Evolutionary conservation across 495 filamentous ascomycete species (phyloP), one percentile per base, ranked within the genome.

Genomic region (Usnea hakonensis): DNA sequence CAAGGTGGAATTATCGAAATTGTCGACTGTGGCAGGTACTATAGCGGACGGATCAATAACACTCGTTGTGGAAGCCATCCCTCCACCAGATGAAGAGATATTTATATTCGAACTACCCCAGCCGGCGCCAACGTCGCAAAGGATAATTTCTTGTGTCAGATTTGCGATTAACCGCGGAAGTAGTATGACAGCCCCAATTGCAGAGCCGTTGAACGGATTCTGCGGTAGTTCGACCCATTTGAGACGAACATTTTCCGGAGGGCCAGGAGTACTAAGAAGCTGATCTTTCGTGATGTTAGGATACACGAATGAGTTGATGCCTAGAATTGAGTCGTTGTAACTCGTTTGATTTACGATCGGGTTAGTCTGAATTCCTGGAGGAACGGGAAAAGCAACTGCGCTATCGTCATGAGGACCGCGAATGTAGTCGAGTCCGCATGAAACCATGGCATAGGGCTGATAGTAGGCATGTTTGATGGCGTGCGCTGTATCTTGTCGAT

Each of bases 191-290:
- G 63, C 63, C 6, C 64, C 64, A 16, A 65, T 57, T 33, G 58
- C 54, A 58, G 26, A 32, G 55, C 44, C 58, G 7, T 40, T 56
- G 10, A 65, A 62, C 0, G 13, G n/a, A 5, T 50, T 43, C n/a
- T 58, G 50, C 19, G 64, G 64, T 16, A 57, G 28, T 37, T 62
- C 50, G 21, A 65, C 55, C 59, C 64, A 65, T 35, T 44, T 41
- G 21, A 65, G 37, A 11, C 43, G 26, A 40, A 40, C 57, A 14
- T n/a, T 17, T 23, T 19, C 17, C 11, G 26, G 28, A 26, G 37
- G 11, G 3, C 54, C 38, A 37, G 61, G 33, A 35, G 17, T 23
- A 1, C 19, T 21, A 13, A 60, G 17, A 36, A 60, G 19, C 33
- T 64, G 35, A 35, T 36, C 2, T 16, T 60, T 52, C 6, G 57